A percentile compares a stretch with the other conserved stretches of the same genome.
phyloP scores from a whole-genome alignment of 2,329 filamentous ascomycete species.

The Phialocephala subalpina region DNA sequence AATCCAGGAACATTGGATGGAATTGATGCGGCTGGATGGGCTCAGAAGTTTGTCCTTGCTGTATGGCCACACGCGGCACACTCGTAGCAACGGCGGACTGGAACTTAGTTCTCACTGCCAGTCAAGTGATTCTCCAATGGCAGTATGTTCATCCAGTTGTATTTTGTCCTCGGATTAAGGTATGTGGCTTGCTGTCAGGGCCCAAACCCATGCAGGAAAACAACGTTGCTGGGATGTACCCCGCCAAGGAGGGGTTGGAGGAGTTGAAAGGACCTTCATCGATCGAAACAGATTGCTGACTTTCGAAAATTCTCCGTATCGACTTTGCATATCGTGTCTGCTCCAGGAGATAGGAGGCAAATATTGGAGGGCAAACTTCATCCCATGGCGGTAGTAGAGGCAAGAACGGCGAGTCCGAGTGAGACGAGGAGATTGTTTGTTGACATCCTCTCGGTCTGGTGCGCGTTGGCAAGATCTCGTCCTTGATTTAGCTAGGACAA shows the following conservation, averaged over 20 bases:
- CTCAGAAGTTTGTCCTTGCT: background rate
- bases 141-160: conserved; percentile 9
- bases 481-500: conserved; percentile 5
- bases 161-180: conserved; percentile 8
- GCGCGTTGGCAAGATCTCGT: background rate
- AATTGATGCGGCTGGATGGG: background rate
- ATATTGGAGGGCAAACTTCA: background rate
- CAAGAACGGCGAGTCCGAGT: background rate
- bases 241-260: background rate
- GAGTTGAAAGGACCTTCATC: conserved; percentile 13
- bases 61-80: background rate
- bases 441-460: background rate
- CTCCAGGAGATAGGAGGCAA: background rate
- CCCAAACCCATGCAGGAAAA: background rate
- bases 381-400: background rate
- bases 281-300: conserved; percentile 19
- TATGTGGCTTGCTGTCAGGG: conserved; percentile 20
- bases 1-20: conserved; percentile 6
- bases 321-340: background rate
- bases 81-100: background rate
- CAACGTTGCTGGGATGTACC: conserved; percentile 4
- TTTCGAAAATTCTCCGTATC: conserved; percentile 10
- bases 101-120: conserved; percentile 1
- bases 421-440: background rate
- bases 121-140: conserved; percentile 12